Percentiles rank a stretch among this genome's conserved stretches.
Conservation (phyloP, 2,329 filamentous ascomycete species). For the Apiospora rasikravindrae region DNA sequence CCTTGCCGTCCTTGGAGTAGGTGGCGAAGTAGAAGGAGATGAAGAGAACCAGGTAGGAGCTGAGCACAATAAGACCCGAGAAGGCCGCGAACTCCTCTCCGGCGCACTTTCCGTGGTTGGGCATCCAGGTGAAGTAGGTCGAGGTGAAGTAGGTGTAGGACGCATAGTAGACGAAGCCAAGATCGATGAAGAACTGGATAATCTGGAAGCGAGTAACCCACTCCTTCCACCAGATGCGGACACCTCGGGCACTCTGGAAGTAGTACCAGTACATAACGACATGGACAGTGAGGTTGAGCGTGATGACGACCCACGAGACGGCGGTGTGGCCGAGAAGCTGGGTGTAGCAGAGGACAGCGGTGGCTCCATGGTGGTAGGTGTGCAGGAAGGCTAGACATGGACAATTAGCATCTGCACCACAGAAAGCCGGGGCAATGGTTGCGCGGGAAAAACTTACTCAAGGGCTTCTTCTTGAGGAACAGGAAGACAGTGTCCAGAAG, state of each 20-base stretch:
- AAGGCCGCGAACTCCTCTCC: constrained; percentile 97
- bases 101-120: constrained; percentile 84
- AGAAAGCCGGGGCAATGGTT: background rate
- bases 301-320: constrained; percentile 94
- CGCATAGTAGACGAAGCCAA: constrained; percentile 97
- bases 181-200: constrained; percentile 94
- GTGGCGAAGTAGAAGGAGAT: constrained; percentile 99
- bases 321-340: constrained; percentile 92
- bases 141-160: constrained; percentile 99
- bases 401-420: constrained; percentile 27
- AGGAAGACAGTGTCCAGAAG: constrained; percentile 95
- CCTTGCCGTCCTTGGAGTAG: constrained; percentile 87
- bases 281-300: constrained; percentile 90
- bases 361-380: constrained; percentile 98
- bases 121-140: constrained; percentile 85
- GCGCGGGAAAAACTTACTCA: constrained; percentile 62
- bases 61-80: constrained; percentile 88
- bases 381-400: constrained; percentile 79
- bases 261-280: constrained; percentile 99
- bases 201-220: constrained; percentile 99
- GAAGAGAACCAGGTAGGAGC: constrained; percentile 96
- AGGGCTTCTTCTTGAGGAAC: constrained; percentile 98
- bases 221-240: constrained; percentile 99
- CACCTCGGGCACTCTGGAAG: constrained; percentile 96
- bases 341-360: constrained; percentile 95